A percentile compares a stretch with the other conserved stretches of the same genome.
Evolutionary conservation across 2,329 filamentous ascomycete genomes (phyloP).

Genomic region (Aureobasidium sp.): DNA sequence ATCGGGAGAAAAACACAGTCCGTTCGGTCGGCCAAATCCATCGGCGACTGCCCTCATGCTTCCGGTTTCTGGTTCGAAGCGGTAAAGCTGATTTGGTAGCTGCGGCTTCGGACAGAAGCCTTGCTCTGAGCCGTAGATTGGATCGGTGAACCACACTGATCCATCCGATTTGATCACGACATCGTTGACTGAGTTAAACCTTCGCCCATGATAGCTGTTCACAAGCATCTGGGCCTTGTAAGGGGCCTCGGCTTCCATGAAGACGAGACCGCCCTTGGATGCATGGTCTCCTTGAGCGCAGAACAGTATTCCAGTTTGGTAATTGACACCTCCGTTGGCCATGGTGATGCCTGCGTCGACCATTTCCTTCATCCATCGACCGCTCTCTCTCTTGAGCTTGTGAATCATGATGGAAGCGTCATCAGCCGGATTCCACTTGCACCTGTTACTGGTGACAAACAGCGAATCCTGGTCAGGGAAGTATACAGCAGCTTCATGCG

Average conservation of each 20-base stretch:
- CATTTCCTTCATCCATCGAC: slow-evolving; percentile 23
- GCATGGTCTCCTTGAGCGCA: slow-evolving; percentile 26
- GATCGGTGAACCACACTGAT: slow-evolving; percentile 26
- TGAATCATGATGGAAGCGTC: slow-evolving; percentile 23
- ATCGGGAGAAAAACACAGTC: slow-evolving; percentile 48
- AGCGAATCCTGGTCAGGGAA: slow-evolving; percentile 30
- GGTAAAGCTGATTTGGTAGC: slow-evolving; percentile 52
- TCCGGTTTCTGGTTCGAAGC: slow-evolving; percentile 44
- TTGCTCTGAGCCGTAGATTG: slow-evolving; percentile 35
- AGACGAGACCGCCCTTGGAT: slow-evolving; percentile 20
- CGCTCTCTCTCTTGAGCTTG: slow-evolving; percentile 20
- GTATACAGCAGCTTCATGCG: slow-evolving; percentile 36
- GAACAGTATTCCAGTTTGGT: slow-evolving; percentile 30
- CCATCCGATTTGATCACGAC: slow-evolving; percentile 44
- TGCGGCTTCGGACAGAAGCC: slow-evolving; percentile 47
- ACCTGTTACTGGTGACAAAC: slow-evolving; percentile 37
- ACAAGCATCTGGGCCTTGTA: slow-evolving; percentile 35
- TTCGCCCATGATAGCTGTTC: slow-evolving; percentile 53
- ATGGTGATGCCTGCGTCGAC: slow-evolving; percentile 31
- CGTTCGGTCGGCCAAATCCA: slow-evolving; percentile 48
- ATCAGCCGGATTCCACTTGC: slow-evolving; percentile 14
- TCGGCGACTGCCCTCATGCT: slow-evolving; percentile 49
- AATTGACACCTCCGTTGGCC: slow-evolving; percentile 46
- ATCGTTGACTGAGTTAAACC: slow-evolving; percentile 57
- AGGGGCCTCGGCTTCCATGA: slow-evolving; percentile 18